A percentile compares a stretch with the other conserved stretches of the same genome.
Evolutionary conservation across 306 rosid species (phyloP).

Genomic region (Fagus crenata): DNA sequence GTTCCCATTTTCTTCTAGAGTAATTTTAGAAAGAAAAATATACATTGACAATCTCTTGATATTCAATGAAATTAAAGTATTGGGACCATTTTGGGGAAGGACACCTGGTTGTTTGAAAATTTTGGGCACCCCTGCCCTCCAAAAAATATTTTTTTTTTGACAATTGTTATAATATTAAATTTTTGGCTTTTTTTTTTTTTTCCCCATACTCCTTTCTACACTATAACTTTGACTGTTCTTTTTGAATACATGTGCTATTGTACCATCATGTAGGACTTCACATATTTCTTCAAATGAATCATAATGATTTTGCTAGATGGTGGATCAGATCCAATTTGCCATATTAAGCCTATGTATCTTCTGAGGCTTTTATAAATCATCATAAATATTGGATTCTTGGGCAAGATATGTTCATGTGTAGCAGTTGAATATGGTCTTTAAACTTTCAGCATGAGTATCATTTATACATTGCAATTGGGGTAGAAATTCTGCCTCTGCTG

Average conservation of each 20-base stretch:
- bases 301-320: conserved; percentile 5
- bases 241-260: background rate
- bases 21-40: conserved; percentile 30
- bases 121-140: conserved; percentile 25
- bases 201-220: conserved; percentile 12
- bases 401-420: conserved; percentile 2
- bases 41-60: conserved; percentile 22
- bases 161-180: background rate
- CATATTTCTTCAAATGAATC: conserved; percentile 23
- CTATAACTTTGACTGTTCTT: background rate
- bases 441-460: conserved; percentile 21
- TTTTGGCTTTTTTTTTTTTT: background rate
- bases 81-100: conserved; percentile 13
- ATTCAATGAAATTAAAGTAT: conserved; percentile 21
- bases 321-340: conserved; percentile 22
- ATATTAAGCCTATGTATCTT: conserved; percentile 10
- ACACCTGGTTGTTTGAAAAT: conserved; percentile 10
- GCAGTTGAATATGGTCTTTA: conserved; percentile 9
- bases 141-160: no score
- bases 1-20: conserved; percentile 1
- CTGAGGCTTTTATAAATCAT: conserved; percentile 6
- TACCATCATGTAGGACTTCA: conserved; percentile 29
- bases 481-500: conserved; percentile 31
- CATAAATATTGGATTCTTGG: conserved; percentile 9
- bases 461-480: conserved; percentile 19